phyloP scores from a whole-genome alignment of 2,329 filamentous ascomycete genomes.

The Epichloe gansuensis region DNA sequence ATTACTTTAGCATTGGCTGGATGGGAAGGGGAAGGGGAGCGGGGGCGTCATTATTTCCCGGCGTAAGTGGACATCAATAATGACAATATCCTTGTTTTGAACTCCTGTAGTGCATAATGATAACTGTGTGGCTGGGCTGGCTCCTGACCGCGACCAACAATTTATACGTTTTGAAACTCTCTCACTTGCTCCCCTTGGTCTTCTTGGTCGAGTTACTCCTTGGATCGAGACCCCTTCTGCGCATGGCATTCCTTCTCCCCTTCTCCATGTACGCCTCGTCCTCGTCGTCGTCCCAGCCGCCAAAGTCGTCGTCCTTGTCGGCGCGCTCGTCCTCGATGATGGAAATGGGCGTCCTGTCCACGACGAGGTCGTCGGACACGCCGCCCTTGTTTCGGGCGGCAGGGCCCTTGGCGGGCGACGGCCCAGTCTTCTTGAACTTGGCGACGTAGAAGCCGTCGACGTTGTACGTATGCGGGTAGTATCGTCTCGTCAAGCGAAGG shows the following conservation, averaged over 20 bases:
- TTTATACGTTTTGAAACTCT: no score
- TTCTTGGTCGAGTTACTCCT: slow-evolving; percentile 34
- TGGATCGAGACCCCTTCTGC: slow-evolving; percentile 63
- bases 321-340: slow-evolving; percentile 34
- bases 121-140: neutral
- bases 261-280: slow-evolving; percentile 61
- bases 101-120: neutral
- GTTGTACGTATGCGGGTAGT: slow-evolving; percentile 86
- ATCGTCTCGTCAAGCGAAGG: slow-evolving; percentile 71
- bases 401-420: slow-evolving; percentile 47
- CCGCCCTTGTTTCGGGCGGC: slow-evolving; percentile 21
- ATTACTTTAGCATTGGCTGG: neutral
- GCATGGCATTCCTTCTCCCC: slow-evolving; percentile 61
- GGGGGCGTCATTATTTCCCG: neutral
- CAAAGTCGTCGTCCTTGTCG: slow-evolving; percentile 43
- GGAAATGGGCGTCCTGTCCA: slow-evolving; percentile 59
- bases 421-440: slow-evolving; percentile 88
- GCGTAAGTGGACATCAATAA: neutral
- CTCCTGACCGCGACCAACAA: neutral
- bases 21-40: no score
- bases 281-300: slow-evolving; percentile 62
- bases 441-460: slow-evolving; percentile 98
- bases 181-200: slow-evolving; percentile 9
- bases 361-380: slow-evolving; percentile 28
- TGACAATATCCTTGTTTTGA: neutral